Evolutionary conservation across 345 rosid genomes (phyloP), one percentile per base, ranked within the genome.

Genomic region (Chamaenerion angustifolium): DNA sequence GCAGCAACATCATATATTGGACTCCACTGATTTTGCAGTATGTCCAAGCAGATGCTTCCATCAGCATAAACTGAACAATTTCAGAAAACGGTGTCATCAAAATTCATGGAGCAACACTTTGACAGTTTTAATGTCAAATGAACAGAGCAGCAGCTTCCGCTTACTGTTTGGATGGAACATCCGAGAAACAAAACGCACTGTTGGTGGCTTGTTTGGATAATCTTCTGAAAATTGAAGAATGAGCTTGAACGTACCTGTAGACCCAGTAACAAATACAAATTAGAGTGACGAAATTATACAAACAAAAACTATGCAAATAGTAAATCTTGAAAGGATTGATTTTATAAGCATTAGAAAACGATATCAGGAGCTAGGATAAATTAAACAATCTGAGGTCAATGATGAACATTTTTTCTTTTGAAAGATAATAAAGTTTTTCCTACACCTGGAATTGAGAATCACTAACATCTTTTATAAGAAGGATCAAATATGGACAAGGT

Each of bases 1-100:
- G 96, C 98, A 49, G 96, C 96, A 16, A 86, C 98, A 71, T 90
- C 98, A 71, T 83, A 83, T 47, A 90, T 90, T 4, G 98, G 98
- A 75, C 95, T 86, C 95, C 98, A 90, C 49, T 83, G 98, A 68
- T 90, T 86, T 77, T 90, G 96, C 46, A 86, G 65, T 67, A 83
- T 90, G 65, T 90, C 96, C 72, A 90, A 74, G 66, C 96, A 90
- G 50, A 90, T 86, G 60, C 96, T 90, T 57, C 98, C 98, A 67
- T 86, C 98, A 2, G 96, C 98, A 69, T 86, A 90, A 46, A 90
- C 98, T 90, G 75, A 21, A 50, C 14, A 61, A 12, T 50, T 25
- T 25, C 53, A 49, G 54, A 42, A 50, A 25, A 51, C 1, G 47
- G 12, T 23, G 13, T 10, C 18, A 25, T 25, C 14, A 46, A 25